Evolutionary conservation across 208 protist species (phyloP).

Genomic region (Phytomonas francai): DNA sequence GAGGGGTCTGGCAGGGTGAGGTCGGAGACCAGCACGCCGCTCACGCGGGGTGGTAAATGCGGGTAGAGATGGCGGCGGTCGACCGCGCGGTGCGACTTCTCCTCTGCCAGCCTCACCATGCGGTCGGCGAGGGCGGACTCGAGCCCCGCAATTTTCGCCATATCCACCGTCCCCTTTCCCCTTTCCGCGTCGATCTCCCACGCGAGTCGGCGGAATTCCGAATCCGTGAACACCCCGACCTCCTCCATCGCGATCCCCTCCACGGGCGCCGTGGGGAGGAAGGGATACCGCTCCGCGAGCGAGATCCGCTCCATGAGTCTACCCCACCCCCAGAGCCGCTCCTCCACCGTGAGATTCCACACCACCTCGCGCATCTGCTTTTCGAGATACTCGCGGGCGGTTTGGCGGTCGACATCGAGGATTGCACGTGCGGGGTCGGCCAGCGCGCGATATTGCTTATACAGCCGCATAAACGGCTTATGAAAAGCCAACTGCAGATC

Average conservation of each 20-base stretch:
- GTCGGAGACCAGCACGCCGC: slow-evolving; percentile 37
- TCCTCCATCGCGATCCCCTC: slow-evolving; percentile 30
- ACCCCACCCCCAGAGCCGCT: slow-evolving; percentile 17
- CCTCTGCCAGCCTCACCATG: slow-evolving; percentile 11
- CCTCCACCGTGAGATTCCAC: slow-evolving; percentile 27
- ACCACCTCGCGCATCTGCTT: slow-evolving; percentile 38
- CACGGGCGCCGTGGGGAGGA: slow-evolving; percentile 35
- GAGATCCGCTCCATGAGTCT: slow-evolving; percentile 22
- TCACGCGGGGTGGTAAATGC: slow-evolving; percentile 25
- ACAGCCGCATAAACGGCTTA: slow-evolving; percentile 19
- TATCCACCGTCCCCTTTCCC: slow-evolving; percentile 6
- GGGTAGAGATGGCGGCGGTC: slow-evolving; percentile 16
- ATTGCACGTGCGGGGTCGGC: neutral
- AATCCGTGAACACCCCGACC: slow-evolving; percentile 20
- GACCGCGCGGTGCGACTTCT: slow-evolving; percentile 1
- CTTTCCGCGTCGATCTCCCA: slow-evolving; percentile 25
- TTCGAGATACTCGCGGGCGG: too few relatives aligned
- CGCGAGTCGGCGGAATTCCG: slow-evolving; percentile 24
- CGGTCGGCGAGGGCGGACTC: slow-evolving; percentile 12
- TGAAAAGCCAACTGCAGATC: slow-evolving; percentile 29
- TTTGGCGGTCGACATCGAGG: too few relatives aligned
- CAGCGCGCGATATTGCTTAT: slow-evolving; percentile 20
- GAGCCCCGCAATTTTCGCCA: slow-evolving; percentile 7
- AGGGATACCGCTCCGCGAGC: slow-evolving; percentile 36
- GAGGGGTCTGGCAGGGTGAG: slow-evolving; percentile 15